Evolutionary conservation across 139 green algal genomes (phyloP).

Genomic region (Chlorella sp.): DNA sequence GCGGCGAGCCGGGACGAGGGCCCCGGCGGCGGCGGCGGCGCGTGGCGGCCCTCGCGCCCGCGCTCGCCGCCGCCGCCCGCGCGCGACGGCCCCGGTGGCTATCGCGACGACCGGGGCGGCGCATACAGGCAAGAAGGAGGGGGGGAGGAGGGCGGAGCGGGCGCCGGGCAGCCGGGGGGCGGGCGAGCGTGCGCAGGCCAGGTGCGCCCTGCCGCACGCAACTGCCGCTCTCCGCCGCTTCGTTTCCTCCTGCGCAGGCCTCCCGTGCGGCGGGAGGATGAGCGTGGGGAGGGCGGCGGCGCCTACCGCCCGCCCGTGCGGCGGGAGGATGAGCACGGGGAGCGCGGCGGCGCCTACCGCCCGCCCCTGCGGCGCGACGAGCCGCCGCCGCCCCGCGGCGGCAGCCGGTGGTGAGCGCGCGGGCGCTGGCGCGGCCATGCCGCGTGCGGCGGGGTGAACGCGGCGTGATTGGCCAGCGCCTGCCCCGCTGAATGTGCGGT

Average conservation of each 20-base stretch:
- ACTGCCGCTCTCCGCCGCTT: not conserved
- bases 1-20: not conserved
- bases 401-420: not conserved
- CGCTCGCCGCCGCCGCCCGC: not conserved
- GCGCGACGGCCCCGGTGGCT: too few relatives aligned
- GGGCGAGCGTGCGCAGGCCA: too few relatives aligned
- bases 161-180: too few relatives aligned
- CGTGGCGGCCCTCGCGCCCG: constrained; percentile 1
- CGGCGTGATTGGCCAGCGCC: too few relatives aligned
- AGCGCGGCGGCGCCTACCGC: constrained; percentile 6
- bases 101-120: too few relatives aligned
- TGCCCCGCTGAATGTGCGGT: too few relatives aligned
- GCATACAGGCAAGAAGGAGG: too few relatives aligned
- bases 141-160: too few relatives aligned
- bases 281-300: not conserved
- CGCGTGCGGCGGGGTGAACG: not conserved
- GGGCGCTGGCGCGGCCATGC: not conserved
- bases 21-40: not conserved
- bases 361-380: not conserved
- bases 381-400: not conserved
- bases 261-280: not conserved
- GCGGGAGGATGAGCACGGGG: not conserved
- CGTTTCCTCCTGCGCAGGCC: not conserved
- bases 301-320: constrained; percentile 9
- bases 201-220: too few relatives aligned